These are phyloP conservation scores for Desmodesmus armatus DNA, from an alignment of 139 green algal genomes.

Conservation along the genomic window DNA sequence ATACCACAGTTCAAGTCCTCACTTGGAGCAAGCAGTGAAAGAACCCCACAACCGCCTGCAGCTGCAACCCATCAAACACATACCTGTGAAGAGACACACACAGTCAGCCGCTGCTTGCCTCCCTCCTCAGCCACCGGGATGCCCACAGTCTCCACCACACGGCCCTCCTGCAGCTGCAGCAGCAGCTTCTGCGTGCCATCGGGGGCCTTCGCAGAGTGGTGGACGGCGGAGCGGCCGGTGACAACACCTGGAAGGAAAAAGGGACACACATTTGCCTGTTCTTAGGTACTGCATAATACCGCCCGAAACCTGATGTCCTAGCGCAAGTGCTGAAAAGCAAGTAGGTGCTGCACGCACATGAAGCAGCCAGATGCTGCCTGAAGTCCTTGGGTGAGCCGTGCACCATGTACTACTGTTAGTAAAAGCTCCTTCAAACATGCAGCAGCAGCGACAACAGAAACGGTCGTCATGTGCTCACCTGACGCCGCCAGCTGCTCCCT, in stretches of 20 bases:
- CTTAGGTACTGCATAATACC: not conserved
- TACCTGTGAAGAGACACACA: slow-evolving; percentile 96
- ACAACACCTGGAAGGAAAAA: not conserved
- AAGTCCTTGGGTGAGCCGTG: too few species aligned
- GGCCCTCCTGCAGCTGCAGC: slow-evolving; percentile 89
- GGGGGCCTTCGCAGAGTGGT: slow-evolving; percentile 62
- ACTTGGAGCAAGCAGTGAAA: too few species aligned
- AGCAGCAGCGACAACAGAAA: not conserved
- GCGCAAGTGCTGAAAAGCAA: too few species aligned
- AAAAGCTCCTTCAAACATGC: too few species aligned
- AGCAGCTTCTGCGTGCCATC: slow-evolving; percentile 95
- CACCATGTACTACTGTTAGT: too few species aligned
- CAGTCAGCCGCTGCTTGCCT: slow-evolving; percentile 80
- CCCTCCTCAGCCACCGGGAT: slow-evolving; percentile 73
- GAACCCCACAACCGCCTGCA: not conserved
- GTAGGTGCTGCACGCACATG: not conserved
- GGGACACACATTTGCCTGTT: not conserved
- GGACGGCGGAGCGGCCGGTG: slow-evolving; percentile 69
- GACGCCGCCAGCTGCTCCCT: not conserved
- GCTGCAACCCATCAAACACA: not conserved
- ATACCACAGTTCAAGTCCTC: too few species aligned
- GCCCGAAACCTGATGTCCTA: not conserved
- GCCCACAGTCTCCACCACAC: slow-evolving; percentile 92
- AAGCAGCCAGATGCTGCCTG: too few species aligned
- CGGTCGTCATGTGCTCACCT: not conserved